These are phyloP conservation scores for Drosera capensis DNA, from an alignment of 148 eudicot species.

Conservation along the genomic window DNA sequence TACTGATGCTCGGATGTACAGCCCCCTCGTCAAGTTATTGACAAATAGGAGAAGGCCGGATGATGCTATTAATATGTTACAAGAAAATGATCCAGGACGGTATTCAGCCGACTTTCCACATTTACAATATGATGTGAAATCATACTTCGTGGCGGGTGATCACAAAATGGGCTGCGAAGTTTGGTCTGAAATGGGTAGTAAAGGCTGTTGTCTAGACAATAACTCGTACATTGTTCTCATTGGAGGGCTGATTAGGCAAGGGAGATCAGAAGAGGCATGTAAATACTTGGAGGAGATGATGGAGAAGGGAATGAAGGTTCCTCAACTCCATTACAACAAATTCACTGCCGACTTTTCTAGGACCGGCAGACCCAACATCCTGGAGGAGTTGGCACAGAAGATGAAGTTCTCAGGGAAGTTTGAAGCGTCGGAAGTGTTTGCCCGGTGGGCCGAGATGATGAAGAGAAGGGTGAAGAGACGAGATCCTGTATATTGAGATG, in stretches of 20 bases:
- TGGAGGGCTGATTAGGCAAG: slow-evolving; percentile 61
- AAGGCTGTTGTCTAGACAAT: slow-evolving; percentile 87
- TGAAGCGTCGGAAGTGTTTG: slow-evolving; percentile 48
- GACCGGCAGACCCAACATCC: slow-evolving; percentile 41
- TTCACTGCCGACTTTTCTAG: slow-evolving; percentile 49
- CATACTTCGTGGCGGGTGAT: slow-evolving; percentile 34
- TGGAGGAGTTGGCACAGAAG: slow-evolving; percentile 61
- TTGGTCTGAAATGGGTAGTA: slow-evolving; percentile 79
- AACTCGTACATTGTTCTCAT: slow-evolving; percentile 60
- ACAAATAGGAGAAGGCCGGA: slow-evolving; percentile 55
- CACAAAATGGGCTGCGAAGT: slow-evolving; percentile 52
- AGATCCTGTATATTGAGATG: too few species aligned
- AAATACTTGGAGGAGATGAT: slow-evolving; percentile 67
- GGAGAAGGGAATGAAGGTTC: slow-evolving; percentile 78
- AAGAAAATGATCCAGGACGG: slow-evolving; percentile 55
- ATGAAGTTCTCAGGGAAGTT: slow-evolving; percentile 49
- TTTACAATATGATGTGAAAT: slow-evolving; percentile 83
- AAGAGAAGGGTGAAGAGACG: slow-evolving; percentile 22
- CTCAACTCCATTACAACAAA: slow-evolving; percentile 59
- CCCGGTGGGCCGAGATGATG: slow-evolving; percentile 52
- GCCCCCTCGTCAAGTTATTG: slow-evolving; percentile 72
- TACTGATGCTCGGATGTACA: slow-evolving; percentile 55
- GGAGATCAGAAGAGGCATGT: slow-evolving; percentile 65
- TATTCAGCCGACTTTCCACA: slow-evolving; percentile 57
- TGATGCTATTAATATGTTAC: slow-evolving; percentile 57